These are phyloP conservation scores for Globisporangium lucens DNA, from an alignment of 352 stramenopile species.

Conservation along the genomic window DNA sequence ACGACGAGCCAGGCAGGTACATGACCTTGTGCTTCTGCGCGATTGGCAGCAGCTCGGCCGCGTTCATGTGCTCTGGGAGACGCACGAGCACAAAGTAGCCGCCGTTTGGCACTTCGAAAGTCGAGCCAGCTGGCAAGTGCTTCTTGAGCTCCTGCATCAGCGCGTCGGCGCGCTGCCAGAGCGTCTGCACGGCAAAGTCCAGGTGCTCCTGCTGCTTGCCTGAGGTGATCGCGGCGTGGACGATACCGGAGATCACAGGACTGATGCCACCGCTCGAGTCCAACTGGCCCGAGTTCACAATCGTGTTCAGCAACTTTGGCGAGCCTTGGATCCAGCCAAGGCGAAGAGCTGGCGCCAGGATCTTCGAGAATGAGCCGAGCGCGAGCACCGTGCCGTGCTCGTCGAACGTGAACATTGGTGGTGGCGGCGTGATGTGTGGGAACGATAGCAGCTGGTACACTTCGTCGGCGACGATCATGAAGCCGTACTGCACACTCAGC, in stretches of 20 bases:
- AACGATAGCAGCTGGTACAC: constrained; percentile 96
- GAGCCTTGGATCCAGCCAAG: constrained; percentile 87
- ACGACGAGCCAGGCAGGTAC: constrained; percentile 80
- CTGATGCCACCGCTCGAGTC: constrained; percentile 92
- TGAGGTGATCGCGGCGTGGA: constrained; percentile 68
- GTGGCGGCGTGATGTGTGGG: constrained; percentile 74
- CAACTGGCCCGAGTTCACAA: constrained; percentile 87
- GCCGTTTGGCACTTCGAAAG: constrained; percentile 78
- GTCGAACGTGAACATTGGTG: constrained; percentile 85
- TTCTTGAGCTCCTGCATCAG: constrained; percentile 76
- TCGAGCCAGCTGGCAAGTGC: constrained; percentile 47
- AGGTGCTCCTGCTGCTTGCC: constrained; percentile 75
- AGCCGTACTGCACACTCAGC: constrained; percentile 87
- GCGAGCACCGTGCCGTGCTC: constrained; percentile 79
- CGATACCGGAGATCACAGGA: constrained; percentile 88
- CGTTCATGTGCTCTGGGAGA: constrained; percentile 73
- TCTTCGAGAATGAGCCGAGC: constrained; percentile 95
- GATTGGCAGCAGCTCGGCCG: constrained; percentile 67
- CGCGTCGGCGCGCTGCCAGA: constrained; percentile 71
- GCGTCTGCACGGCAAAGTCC: constrained; percentile 65
- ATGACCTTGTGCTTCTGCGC: constrained; percentile 87
- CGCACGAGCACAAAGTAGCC: constrained; percentile 90
- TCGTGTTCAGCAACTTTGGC: constrained; percentile 62
- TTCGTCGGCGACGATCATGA: constrained; percentile 92
- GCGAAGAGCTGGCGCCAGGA: constrained; percentile 89